Conservation (phyloP, 164 flowering plant species). For the Amborella trichopoda region DNA sequence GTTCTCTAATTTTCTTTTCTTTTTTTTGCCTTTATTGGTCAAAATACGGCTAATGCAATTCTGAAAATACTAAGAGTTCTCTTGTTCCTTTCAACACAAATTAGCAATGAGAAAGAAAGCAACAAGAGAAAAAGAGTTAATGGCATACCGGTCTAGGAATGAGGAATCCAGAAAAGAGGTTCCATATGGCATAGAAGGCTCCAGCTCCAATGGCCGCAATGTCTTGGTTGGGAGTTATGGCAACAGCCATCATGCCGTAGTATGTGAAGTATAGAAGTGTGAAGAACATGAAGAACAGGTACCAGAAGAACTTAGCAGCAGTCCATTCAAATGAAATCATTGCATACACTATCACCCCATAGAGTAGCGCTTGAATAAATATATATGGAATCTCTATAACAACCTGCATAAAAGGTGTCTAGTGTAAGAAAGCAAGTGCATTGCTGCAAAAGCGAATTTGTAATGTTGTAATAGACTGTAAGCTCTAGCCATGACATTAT, state of each 20-base stretch:
- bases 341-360: slow-evolving; percentile 38
- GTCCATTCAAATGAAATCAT: slow-evolving; percentile 65
- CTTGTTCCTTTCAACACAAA: too few relatives aligned
- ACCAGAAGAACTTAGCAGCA: slow-evolving; percentile 45
- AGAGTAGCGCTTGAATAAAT: slow-evolving; percentile 25
- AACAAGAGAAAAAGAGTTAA: too few relatives aligned
- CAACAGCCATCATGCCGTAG: slow-evolving; percentile 73
- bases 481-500: too few relatives aligned
- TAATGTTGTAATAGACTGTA: too few relatives aligned
- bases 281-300: slow-evolving; percentile 49
- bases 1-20: too few relatives aligned
- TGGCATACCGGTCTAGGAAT: slow-evolving; percentile 43
- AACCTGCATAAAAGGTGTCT: slow-evolving; percentile 25
- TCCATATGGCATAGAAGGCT: slow-evolving; percentile 52
- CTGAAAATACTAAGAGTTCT: too few relatives aligned
- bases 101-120: too few relatives aligned
- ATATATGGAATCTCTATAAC: slow-evolving; percentile 39
- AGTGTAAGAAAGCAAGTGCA: too few relatives aligned
- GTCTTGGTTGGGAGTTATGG: slow-evolving; percentile 44
- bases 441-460: too few relatives aligned
- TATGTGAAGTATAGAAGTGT: slow-evolving; percentile 48
- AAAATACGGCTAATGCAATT: too few relatives aligned
- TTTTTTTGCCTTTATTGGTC: too few relatives aligned
- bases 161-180: slow-evolving; percentile 50
- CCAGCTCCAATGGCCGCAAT: slow-evolving; percentile 42